Conservation (phyloP, 192 early-diverging fungal species). For the Coemansia sp. region DNA sequence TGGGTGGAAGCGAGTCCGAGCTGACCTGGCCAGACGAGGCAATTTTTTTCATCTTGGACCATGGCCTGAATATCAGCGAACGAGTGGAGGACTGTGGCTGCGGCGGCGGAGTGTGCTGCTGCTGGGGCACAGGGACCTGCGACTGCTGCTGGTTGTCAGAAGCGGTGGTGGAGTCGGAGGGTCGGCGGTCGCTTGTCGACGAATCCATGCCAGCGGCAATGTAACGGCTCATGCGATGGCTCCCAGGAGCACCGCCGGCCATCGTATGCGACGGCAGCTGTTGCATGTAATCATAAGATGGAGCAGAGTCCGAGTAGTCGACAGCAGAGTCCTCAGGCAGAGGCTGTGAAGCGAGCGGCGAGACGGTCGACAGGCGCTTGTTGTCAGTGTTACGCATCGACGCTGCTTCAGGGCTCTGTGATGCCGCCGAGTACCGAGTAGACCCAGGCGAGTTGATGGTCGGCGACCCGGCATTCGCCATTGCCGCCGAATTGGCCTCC, state of each 20-base stretch:
- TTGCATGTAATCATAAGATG: too few relatives aligned
- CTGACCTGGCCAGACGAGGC: constrained; percentile 39
- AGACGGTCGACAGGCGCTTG: constrained; percentile 28
- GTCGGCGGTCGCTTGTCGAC: constrained; percentile 20
- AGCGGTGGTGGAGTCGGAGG: constrained; percentile 25
- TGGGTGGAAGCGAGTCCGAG: constrained; percentile 30
- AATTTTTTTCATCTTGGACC: constrained; percentile 53
- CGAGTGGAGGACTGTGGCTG: constrained; percentile 27
- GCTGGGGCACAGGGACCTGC: neutral
- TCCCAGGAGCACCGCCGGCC: neutral
- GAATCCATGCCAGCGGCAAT: constrained; percentile 13
- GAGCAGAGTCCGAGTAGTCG: constrained; percentile 8
- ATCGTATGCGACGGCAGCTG: neutral
- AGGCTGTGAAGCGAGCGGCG: constrained; percentile 29
- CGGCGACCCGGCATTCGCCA: constrained; percentile 6
- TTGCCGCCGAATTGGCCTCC: constrained; percentile 11
- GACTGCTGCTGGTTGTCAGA: constrained; percentile 10
- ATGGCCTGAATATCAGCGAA: constrained; percentile 43
- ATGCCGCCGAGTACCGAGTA: constrained; percentile 8
- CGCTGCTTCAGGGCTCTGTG: constrained; percentile 27
- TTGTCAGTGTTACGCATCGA: neutral
- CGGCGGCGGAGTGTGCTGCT: constrained; percentile 20
- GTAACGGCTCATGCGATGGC: constrained; percentile 27
- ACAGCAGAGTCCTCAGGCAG: constrained; percentile 32
- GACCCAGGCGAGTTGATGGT: constrained; percentile 42